These are phyloP conservation scores for Andrographis paniculata DNA, from an alignment of 305 asterid genomes.

Conservation along the genomic window DNA sequence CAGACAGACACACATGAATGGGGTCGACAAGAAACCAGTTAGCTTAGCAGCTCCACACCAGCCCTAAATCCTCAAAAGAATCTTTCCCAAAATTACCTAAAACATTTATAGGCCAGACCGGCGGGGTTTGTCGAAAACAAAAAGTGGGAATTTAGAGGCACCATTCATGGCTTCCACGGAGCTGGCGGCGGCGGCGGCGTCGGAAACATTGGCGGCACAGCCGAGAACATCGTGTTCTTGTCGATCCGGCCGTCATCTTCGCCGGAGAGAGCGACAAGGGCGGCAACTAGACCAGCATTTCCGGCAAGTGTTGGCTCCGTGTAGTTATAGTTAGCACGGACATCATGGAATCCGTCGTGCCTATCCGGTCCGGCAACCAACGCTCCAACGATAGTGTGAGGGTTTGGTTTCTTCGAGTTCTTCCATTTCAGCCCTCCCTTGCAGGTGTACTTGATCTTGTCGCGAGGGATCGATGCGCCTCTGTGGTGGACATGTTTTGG, in stretches of 20 bases:
- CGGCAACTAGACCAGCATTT: constrained; percentile 94
- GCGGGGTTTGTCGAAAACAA: constrained; percentile 13
- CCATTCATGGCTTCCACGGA: constrained; percentile 78
- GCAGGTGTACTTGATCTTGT: constrained; percentile 66
- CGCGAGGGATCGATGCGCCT: constrained; percentile 90
- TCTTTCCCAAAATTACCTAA: constrained; percentile 16
- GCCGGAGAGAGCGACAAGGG: constrained; percentile 92
- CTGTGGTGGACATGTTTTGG: constrained; percentile 95
- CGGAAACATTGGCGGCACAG: constrained; percentile 96
- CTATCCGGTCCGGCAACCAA: constrained; percentile 99
- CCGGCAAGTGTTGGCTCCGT: constrained; percentile 96
- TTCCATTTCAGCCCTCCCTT: constrained; percentile 97
- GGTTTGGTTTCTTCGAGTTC: constrained; percentile 69
- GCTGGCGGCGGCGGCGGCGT: constrained; percentile 98
- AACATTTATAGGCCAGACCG: constrained; percentile 7
- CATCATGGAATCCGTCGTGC: constrained; percentile 76
- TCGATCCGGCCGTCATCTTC: constrained; percentile 42
- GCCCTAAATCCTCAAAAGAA: neutral
- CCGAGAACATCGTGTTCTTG: constrained; percentile 87
- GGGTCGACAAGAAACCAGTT: constrained; percentile 5
- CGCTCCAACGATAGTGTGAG: constrained; percentile 70
- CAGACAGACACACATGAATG: constrained; percentile 11
- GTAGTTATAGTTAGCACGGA: constrained; percentile 75
- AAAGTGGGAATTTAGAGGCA: constrained; percentile 11
- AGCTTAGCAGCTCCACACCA: neutral